Evolutionary conservation across 2,329 filamentous ascomycete genomes (phyloP).

Genomic region (Aspergillus brasiliensis): DNA sequence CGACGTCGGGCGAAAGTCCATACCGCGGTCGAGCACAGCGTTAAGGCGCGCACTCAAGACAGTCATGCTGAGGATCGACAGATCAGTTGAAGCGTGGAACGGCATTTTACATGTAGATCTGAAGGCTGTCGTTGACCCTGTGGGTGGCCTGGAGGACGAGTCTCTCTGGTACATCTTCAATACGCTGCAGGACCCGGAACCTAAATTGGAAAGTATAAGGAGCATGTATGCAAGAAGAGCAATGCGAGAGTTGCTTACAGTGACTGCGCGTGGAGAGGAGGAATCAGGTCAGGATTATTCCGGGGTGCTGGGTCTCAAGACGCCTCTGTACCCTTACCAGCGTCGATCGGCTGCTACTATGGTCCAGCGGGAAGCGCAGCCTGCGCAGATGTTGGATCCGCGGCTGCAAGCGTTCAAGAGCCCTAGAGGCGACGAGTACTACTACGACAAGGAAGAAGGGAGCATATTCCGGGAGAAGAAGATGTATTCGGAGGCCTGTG

Average conservation of each 20-base stretch:
- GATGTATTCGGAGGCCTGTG: slow-evolving; percentile 71
- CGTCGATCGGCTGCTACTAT: slow-evolving; percentile 77
- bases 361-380: slow-evolving; percentile 75
- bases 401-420: slow-evolving; percentile 64
- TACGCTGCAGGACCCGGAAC: slow-evolving; percentile 46
- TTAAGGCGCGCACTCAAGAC: slow-evolving; percentile 40
- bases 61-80: slow-evolving; percentile 45
- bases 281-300: slow-evolving; percentile 17
- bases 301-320: slow-evolving; percentile 47
- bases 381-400: slow-evolving; percentile 69
- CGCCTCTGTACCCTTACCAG: slow-evolving; percentile 76
- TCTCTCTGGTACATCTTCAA: slow-evolving; percentile 56
- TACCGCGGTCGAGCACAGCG: slow-evolving; percentile 35
- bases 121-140: slow-evolving; percentile 8
- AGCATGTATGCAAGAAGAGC: slow-evolving; percentile 37
- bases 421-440: slow-evolving; percentile 66
- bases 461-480: slow-evolving; percentile 66
- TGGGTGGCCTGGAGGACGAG: slow-evolving; percentile 39
- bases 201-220: slow-evolving; percentile 32
- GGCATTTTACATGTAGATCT: slow-evolving; percentile 24
- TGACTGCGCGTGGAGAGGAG: slow-evolving; percentile 4
- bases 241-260: slow-evolving; percentile 40
- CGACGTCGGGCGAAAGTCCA: slow-evolving; percentile 37
- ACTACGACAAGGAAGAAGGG: slow-evolving; percentile 67
- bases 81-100: slow-evolving; percentile 42